Conservation (phyloP, 2,329 filamentous ascomycete genomes). For the Fusarium xylarioides region DNA sequence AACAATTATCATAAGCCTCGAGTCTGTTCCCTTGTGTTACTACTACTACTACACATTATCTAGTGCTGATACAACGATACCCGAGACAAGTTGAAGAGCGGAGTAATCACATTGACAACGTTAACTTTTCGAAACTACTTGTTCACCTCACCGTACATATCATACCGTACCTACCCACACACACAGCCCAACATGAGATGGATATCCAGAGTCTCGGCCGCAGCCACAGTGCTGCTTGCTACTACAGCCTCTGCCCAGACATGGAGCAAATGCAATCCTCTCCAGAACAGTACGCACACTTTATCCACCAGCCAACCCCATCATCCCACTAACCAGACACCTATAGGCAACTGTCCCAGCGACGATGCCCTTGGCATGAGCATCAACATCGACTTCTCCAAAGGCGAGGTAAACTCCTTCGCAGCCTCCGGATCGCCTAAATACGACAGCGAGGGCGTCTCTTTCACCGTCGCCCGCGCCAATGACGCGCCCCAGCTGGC, state of each 20-base stretch:
- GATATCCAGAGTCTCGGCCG: constrained; percentile 19
- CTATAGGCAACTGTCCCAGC: constrained; percentile 69
- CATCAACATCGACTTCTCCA: constrained; percentile 84
- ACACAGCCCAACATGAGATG: constrained; percentile 38
- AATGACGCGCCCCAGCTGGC: constrained; percentile 88
- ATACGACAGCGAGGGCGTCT: constrained; percentile 80
- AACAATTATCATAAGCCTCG: not conserved
- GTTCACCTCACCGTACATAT: constrained; percentile 11
- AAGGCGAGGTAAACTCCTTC: constrained; percentile 82
- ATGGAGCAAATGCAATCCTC: constrained; percentile 53
- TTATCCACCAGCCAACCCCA: not conserved
- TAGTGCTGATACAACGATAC: not conserved
- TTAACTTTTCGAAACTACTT: not conserved
- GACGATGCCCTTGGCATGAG: constrained; percentile 84
- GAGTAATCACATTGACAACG: not conserved
- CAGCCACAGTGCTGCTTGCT: constrained; percentile 39
- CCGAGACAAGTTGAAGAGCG: not conserved
- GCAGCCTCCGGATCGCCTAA: constrained; percentile 72
- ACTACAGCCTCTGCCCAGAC: constrained; percentile 49
- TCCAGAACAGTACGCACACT: constrained; percentile 46
- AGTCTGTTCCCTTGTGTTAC: not conserved
- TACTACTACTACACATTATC: not conserved
- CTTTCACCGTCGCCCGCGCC: constrained; percentile 79
- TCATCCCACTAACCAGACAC: constrained; percentile 1
- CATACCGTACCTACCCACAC: not conserved